Evolutionary conservation across 768 basidiomycete species (phyloP).

Genomic region (Russula sp.): DNA sequence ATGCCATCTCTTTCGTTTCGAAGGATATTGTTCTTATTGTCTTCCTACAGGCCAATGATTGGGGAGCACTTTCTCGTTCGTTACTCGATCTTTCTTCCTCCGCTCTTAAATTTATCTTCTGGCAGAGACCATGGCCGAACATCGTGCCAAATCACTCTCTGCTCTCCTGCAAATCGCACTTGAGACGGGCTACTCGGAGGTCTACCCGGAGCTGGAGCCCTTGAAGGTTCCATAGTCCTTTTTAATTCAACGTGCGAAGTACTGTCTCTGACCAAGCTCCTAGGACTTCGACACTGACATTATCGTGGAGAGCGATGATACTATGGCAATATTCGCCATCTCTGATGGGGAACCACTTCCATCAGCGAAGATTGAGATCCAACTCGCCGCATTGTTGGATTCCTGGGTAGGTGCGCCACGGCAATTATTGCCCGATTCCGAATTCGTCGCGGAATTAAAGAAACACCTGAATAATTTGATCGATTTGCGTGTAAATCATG

Average conservation of each 20-base stretch:
- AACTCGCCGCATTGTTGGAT: constrained; percentile 31
- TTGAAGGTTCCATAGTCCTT: constrained; percentile 44
- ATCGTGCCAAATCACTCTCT: constrained; percentile 42
- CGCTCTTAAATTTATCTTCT: neutral
- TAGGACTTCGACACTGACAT: constrained; percentile 55
- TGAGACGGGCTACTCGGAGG: constrained; percentile 46
- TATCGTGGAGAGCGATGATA: constrained; percentile 42
- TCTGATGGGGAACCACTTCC: constrained; percentile 28
- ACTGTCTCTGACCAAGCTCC: neutral
- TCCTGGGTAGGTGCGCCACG: constrained; percentile 39
- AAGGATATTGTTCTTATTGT: neutral
- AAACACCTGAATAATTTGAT: constrained; percentile 41
- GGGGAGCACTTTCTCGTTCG: constrained; percentile 63
- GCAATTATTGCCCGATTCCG: constrained; percentile 39
- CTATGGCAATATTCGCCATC: constrained; percentile 38
- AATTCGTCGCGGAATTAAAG: constrained; percentile 44
- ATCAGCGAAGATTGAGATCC: constrained; percentile 33
- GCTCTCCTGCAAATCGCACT: constrained; percentile 49
- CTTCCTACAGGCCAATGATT: constrained; percentile 52
- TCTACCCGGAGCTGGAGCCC: constrained; percentile 46
- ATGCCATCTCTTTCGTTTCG: neutral
- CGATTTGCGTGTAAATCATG: constrained; percentile 46
- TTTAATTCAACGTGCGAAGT: no score
- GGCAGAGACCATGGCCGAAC: constrained; percentile 50
- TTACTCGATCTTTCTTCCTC: neutral